phyloP scores from a whole-genome alignment of 768 basidiomycete genomes.

The Termitomyces sp. region DNA sequence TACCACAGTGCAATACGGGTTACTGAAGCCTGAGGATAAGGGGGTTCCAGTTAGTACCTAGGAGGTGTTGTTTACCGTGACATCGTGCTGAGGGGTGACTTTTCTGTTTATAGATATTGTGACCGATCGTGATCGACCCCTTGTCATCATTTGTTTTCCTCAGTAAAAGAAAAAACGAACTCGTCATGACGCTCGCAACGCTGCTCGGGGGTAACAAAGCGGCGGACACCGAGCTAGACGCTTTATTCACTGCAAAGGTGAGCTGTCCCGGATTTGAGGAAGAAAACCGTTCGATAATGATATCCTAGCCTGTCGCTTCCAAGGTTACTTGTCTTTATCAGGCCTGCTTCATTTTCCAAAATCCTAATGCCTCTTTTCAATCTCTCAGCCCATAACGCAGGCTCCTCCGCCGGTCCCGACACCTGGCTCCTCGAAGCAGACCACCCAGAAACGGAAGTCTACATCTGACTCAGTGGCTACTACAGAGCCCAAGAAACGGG shows the following conservation, averaged over 20 bases:
- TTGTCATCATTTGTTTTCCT: too few relatives aligned
- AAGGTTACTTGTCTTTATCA: background rate
- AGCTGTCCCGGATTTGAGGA: slow-evolving; percentile 13
- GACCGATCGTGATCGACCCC: too few relatives aligned
- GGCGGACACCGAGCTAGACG: slow-evolving; percentile 59
- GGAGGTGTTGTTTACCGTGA: too few relatives aligned
- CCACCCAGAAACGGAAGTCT: slow-evolving; percentile 28
- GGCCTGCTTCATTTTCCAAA: background rate
- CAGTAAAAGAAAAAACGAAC: too few relatives aligned
- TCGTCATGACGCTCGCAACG: slow-evolving; percentile 53
- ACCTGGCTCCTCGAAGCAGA: slow-evolving; percentile 19
- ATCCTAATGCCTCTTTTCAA: background rate
- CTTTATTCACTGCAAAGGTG: slow-evolving; percentile 53
- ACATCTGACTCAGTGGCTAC: slow-evolving; percentile 12
- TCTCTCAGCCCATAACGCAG: slow-evolving; percentile 9
- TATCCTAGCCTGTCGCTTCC: slow-evolving; percentile 11
- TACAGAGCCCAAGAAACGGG: slow-evolving; percentile 17
- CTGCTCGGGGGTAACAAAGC: slow-evolving; percentile 35
- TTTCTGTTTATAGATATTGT: too few relatives aligned
- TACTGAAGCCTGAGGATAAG: too few relatives aligned
- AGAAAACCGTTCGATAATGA: background rate
- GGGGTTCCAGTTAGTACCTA: too few relatives aligned
- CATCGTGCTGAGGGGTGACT: too few relatives aligned
- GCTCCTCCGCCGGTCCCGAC: slow-evolving; percentile 10
- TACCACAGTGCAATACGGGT: too few relatives aligned